These are phyloP conservation scores for Sphaceloma murrayae DNA, from an alignment of 2,329 filamentous ascomycete genomes.

Conservation along the genomic window DNA sequence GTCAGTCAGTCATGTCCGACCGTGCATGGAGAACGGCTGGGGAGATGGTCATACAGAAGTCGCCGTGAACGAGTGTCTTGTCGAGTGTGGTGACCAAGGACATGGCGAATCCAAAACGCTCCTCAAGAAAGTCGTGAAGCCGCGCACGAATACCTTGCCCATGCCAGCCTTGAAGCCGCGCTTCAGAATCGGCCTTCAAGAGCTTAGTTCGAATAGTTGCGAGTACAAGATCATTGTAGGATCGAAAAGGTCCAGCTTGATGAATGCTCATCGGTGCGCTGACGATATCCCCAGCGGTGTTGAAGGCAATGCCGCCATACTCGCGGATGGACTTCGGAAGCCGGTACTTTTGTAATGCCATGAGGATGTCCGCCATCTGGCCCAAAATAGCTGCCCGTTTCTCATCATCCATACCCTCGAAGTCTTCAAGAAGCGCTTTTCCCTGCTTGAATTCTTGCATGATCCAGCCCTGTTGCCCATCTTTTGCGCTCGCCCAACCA, in stretches of 20 bases:
- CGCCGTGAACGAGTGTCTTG: conserved; percentile 15
- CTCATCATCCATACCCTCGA: neutral
- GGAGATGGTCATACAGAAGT: conserved; percentile 18
- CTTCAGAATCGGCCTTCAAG: conserved; percentile 1
- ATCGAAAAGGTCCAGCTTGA: conserved; percentile 7
- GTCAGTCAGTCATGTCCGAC: no score
- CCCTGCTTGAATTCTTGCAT: conserved; percentile 15
- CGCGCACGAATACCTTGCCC: conserved; percentile 7
- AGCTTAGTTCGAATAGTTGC: conserved; percentile 7
- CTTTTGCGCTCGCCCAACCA: conserved; percentile 9
- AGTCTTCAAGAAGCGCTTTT: neutral
- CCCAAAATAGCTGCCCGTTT: conserved; percentile 6
- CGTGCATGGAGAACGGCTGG: no score
- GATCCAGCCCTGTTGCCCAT: conserved; percentile 17
- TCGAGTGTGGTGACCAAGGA: neutral
- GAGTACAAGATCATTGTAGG: conserved; percentile 4
- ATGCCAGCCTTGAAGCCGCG: conserved; percentile 9
- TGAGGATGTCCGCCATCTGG: conserved; percentile 16
- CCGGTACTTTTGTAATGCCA: conserved; percentile 4
- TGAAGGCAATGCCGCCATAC: conserved; percentile 15
- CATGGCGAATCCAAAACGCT: neutral
- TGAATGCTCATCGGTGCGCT: conserved; percentile 12
- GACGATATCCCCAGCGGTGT: conserved; percentile 1
- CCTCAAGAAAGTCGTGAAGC: neutral
- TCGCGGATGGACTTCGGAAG: neutral